A percentile compares a stretch with the other conserved stretches of the same genome.
phyloP scores from a whole-genome alignment of 805 yeast genomes.

The Hanseniaspora singularis region DNA sequence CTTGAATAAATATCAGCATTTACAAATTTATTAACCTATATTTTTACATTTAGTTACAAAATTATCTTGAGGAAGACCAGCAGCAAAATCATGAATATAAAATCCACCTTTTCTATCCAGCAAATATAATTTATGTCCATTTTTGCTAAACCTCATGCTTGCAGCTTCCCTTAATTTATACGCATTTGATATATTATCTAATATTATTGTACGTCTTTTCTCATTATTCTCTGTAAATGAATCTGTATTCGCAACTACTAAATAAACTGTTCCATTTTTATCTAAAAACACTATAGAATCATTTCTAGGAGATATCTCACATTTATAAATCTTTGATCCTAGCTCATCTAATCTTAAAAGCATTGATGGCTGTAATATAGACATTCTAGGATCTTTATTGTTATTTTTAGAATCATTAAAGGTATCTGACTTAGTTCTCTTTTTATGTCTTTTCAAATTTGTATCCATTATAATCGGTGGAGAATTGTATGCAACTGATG shows the following conservation, averaged over 20 bases:
- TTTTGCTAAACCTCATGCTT: slow-evolving; percentile 56
- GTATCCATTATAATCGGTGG: slow-evolving; percentile 61
- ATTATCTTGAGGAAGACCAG: slow-evolving; percentile 62
- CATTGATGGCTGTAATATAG: slow-evolving; percentile 44
- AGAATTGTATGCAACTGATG: slow-evolving; percentile 51
- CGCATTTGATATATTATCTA: slow-evolving; percentile 71
- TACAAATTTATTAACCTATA: no score
- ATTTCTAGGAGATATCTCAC: slow-evolving; percentile 71
- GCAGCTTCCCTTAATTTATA: slow-evolving; percentile 68
- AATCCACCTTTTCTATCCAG: slow-evolving; percentile 74
- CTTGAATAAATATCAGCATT: no score
- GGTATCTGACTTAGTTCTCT: no score
- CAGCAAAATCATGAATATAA: slow-evolving; percentile 75
- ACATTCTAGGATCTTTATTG: slow-evolving; percentile 31
- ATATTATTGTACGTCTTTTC: slow-evolving; percentile 38
- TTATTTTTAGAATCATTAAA: not conserved
- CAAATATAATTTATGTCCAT: slow-evolving; percentile 66
- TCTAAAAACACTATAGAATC: slow-evolving; percentile 75
- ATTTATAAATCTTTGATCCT: slow-evolving; percentile 65
- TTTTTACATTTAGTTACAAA: slow-evolving; percentile 59
- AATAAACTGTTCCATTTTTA: slow-evolving; percentile 61
- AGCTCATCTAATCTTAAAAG: slow-evolving; percentile 60
- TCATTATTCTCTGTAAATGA: slow-evolving; percentile 34
- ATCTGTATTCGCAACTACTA: slow-evolving; percentile 52
- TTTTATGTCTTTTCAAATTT: no score